Evolutionary conservation across 306 rosid species (phyloP).

Genomic region (Clitoria ternatea): DNA sequence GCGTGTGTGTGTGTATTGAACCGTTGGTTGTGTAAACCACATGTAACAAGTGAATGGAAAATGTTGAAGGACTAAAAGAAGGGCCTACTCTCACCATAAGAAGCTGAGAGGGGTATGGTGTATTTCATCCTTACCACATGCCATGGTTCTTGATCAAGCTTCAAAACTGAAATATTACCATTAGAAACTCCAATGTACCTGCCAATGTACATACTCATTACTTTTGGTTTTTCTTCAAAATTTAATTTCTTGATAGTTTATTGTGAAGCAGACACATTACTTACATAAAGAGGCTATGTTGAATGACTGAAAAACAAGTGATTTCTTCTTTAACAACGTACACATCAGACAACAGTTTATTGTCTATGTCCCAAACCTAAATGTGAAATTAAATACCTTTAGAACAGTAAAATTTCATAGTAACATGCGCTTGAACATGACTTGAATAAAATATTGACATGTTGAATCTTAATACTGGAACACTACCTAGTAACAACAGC

Average conservation of each 20-base stretch:
- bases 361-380: conserved; percentile 87
- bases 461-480: not conserved
- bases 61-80: not conserved
- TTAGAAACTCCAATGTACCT: conserved; percentile 71
- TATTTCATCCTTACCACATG: conserved; percentile 54
- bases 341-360: conserved; percentile 47
- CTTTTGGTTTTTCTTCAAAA: not conserved
- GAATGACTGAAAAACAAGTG: conserved; percentile 56
- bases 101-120: conserved; percentile 60
- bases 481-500: not conserved
- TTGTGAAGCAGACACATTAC: conserved; percentile 23
- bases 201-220: conserved; percentile 27
- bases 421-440: not conserved
- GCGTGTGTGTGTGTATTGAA: too few relatives aligned
- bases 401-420: conserved; percentile 7
- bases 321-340: conserved; percentile 52
- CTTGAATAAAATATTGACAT: not conserved
- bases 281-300: conserved; percentile 61
- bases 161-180: conserved; percentile 72
- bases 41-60: not conserved
- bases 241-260: not conserved
- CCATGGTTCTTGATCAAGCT: conserved; percentile 54
- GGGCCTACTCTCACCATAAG: conserved; percentile 44
- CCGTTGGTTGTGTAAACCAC: not conserved
- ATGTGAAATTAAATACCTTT: conserved; percentile 14